Conservation (phyloP, 2,329 filamentous ascomycete genomes). For the Penicillium sp. region DNA sequence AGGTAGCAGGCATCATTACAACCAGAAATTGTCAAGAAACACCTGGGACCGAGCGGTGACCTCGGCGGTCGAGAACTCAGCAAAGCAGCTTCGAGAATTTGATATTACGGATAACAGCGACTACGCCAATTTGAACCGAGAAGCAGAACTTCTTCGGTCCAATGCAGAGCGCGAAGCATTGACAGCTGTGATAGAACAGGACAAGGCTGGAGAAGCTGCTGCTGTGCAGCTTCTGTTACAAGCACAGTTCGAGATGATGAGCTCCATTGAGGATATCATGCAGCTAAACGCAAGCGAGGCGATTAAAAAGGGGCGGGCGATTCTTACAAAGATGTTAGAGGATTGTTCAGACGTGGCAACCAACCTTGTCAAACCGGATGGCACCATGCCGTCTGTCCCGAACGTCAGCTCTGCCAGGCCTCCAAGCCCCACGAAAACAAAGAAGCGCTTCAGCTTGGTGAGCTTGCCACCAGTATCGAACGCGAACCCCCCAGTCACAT, state of each 20-base stretch:
- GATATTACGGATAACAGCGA: constrained; percentile 66
- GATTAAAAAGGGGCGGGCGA: constrained; percentile 70
- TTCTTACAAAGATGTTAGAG: constrained; percentile 74
- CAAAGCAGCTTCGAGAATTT: constrained; percentile 72
- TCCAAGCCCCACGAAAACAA: constrained; percentile 70
- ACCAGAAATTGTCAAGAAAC: constrained; percentile 73
- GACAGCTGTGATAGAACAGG: constrained; percentile 74
- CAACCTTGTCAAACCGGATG: constrained; percentile 88
- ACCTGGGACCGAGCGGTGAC: constrained; percentile 88
- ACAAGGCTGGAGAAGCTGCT: constrained; percentile 73
- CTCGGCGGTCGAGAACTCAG: constrained; percentile 79
- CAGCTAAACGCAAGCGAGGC: constrained; percentile 81
- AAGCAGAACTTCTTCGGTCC: constrained; percentile 80
- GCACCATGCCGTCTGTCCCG: constrained; percentile 54
- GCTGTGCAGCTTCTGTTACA: constrained; percentile 80
- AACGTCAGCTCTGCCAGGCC: constrained; percentile 67
- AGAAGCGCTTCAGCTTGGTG: constrained; percentile 51
- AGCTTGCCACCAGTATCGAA: constrained; percentile 28
- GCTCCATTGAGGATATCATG: constrained; percentile 77
- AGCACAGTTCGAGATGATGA: constrained; percentile 87
- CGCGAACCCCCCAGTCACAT: constrained; percentile 27
- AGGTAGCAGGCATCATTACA: constrained; percentile 83
- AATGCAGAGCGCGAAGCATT: constrained; percentile 79
- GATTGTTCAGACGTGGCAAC: constrained; percentile 70
- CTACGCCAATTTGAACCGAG: constrained; percentile 68